These are phyloP conservation scores for Xylaria venustula DNA, from an alignment of 495 filamentous ascomycete genomes.

Conservation along the genomic window DNA sequence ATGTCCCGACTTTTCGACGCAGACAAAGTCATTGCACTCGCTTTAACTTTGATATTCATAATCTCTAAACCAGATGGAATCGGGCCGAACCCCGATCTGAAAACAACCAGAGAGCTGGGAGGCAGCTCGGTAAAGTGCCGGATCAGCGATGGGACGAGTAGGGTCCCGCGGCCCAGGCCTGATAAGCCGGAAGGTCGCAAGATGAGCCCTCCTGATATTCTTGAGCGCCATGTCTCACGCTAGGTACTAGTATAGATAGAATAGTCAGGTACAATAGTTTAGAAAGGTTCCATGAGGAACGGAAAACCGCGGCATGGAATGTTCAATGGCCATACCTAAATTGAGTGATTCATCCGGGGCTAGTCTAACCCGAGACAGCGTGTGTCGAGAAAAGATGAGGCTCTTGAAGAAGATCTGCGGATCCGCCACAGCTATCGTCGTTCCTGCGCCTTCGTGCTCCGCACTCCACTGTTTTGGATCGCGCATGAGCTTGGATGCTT, in stretches of 20 bases:
- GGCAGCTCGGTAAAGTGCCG: slow-evolving; percentile 4
- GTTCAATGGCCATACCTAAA: background rate
- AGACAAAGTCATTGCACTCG: background rate
- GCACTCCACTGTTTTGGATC: background rate
- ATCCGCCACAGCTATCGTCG: background rate
- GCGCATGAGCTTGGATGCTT: background rate
- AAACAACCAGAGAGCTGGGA: slow-evolving; percentile 1
- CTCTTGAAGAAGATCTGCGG: background rate
- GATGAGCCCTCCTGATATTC: background rate
- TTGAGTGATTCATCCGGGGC: background rate
- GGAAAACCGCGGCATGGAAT: background rate
- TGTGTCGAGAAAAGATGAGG: background rate
- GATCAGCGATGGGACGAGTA: background rate
- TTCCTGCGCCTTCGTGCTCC: background rate
- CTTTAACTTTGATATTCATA: background rate
- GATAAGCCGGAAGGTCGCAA: background rate
- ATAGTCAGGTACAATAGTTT: background rate
- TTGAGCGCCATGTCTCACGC: background rate
- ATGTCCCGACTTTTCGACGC: background rate
- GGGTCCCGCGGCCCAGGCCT: background rate
- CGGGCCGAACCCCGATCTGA: slow-evolving; percentile 9
- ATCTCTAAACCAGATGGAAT: background rate
- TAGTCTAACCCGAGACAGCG: background rate
- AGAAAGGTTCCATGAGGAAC: background rate
- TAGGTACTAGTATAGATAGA: background rate